Evolutionary conservation across 208 protist species (phyloP).

Genomic region (Porcisia deanei): DNA sequence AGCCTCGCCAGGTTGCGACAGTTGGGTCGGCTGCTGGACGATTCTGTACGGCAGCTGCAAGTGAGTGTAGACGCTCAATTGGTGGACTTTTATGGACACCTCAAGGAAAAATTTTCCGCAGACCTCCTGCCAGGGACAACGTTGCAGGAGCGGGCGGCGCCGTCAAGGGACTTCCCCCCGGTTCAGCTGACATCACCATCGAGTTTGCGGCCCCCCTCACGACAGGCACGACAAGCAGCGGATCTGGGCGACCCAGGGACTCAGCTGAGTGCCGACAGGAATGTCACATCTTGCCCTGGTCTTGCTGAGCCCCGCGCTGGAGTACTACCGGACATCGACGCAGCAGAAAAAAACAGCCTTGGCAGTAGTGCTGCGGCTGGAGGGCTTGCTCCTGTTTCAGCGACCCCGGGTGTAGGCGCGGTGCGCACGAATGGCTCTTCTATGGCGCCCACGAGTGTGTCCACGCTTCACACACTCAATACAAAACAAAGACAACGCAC

Average conservation of each 20-base stretch:
- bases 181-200: background rate
- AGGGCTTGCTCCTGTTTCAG: background rate
- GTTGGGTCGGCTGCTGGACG: conserved; percentile 42
- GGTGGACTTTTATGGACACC: conserved; percentile 68
- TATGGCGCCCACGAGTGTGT: background rate
- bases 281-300: background rate
- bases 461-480: background rate
- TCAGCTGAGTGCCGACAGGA: background rate
- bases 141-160: conserved; percentile 18
- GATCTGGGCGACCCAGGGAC: background rate
- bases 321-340: background rate
- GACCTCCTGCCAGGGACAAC: conserved; percentile 14
- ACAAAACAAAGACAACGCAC: background rate
- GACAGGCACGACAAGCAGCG: background rate
- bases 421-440: background rate
- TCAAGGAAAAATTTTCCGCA: conserved; percentile 41
- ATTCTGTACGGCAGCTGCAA: conserved; percentile 27
- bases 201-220: conserved; percentile 5
- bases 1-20: conserved; percentile 28
- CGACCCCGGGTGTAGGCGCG: background rate
- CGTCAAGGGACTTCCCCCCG: conserved; percentile 2
- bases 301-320: background rate
- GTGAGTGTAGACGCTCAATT: conserved; percentile 42
- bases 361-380: background rate
- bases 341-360: background rate